phyloP scores from a whole-genome alignment of 495 filamentous ascomycete species.

The Viridothelium virens region DNA sequence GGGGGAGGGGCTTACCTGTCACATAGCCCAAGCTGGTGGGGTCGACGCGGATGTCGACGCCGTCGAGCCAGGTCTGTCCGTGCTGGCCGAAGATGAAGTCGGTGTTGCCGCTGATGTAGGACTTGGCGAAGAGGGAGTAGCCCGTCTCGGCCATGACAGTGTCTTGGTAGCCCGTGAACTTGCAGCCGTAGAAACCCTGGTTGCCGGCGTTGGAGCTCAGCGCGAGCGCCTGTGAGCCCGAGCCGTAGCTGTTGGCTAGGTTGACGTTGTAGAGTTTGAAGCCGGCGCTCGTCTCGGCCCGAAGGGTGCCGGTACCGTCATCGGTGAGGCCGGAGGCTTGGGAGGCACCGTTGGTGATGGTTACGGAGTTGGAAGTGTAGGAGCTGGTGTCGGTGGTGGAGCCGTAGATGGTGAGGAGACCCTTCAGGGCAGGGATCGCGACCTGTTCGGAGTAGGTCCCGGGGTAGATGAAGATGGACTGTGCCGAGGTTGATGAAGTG shows the following conservation, averaged over 20 bases:
- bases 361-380: conserved; percentile 53
- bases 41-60: conserved; percentile 48
- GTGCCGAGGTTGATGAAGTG: conserved; percentile 40
- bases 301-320: conserved; percentile 45
- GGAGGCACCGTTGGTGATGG: conserved; percentile 43
- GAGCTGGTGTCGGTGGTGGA: conserved; percentile 49
- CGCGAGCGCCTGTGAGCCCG: conserved; percentile 52
- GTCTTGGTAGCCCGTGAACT: conserved; percentile 54
- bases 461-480: conserved; percentile 55
- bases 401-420: conserved; percentile 51
- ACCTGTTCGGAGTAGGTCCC: conserved; percentile 39
- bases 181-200: conserved; percentile 53
- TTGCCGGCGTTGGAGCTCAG: conserved; percentile 45
- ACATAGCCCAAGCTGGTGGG: conserved; percentile 43
- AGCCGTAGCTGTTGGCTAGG: conserved; percentile 48
- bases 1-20: conserved; percentile 28
- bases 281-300: conserved; percentile 42
- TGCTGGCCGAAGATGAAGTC: conserved; percentile 63
- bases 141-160: conserved; percentile 54
- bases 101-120: conserved; percentile 51
- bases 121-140: conserved; percentile 48
- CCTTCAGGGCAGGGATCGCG: conserved; percentile 25
- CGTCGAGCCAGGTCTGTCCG: conserved; percentile 55
- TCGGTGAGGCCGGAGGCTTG: conserved; percentile 37
- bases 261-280: conserved; percentile 59